phyloP scores from a whole-genome alignment of 176 grass and related monocot species.

The Oryza nivara region DNA sequence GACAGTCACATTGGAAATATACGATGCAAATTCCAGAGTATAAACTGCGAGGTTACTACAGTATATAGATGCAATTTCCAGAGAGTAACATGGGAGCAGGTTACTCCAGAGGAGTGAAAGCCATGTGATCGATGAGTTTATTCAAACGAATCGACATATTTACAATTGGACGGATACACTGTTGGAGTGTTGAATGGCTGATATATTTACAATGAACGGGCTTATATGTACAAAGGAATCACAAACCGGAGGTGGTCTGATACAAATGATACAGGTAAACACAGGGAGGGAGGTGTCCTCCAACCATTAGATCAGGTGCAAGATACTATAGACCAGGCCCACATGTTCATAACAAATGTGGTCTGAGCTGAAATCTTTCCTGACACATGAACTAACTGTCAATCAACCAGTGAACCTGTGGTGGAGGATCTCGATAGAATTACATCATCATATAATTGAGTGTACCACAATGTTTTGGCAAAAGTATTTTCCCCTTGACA shows the following conservation, averaged over 20 bases:
- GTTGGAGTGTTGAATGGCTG: constrained; percentile 11
- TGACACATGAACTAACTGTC: not conserved
- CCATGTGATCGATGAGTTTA: not conserved
- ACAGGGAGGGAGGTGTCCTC: not conserved
- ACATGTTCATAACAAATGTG: not conserved
- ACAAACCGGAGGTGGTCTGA: not conserved
- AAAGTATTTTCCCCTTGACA: not conserved
- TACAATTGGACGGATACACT: constrained; percentile 36
- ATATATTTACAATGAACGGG: not conserved
- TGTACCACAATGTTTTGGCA: not conserved
- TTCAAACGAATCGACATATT: constrained; percentile 49
- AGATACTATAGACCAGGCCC: not conserved
- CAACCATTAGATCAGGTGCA: not conserved
- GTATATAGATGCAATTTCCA: too few species aligned
- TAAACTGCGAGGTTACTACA: too few species aligned
- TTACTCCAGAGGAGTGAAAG: not conserved
- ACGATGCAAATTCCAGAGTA: too few species aligned
- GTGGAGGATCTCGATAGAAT: not conserved
- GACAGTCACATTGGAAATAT: too few species aligned
- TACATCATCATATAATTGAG: constrained; percentile 20
- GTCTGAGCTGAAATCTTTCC: not conserved
- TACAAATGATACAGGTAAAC: constrained; percentile 39
- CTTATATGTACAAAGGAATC: constrained; percentile 33
- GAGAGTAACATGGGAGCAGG: too few species aligned
- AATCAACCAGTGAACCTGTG: constrained; percentile 17